A percentile compares a stretch with the other conserved stretches of the same genome.
Evolutionary conservation across 1,139 yeast species (phyloP).

Genomic region (Geotrichum restrictum): DNA sequence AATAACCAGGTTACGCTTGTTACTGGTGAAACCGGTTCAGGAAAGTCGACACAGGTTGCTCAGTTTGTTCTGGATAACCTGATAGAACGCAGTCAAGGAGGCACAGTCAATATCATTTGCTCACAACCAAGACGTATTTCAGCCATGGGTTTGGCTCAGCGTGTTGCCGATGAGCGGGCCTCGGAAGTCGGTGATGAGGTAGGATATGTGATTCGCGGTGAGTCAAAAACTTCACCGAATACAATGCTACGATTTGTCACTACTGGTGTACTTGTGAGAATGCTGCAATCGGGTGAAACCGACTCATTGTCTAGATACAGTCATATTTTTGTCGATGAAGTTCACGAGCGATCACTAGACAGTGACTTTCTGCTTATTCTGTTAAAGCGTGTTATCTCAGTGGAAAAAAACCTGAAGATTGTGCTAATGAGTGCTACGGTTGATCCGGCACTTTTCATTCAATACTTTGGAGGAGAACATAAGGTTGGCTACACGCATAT

Average conservation of each 20-base stretch:
- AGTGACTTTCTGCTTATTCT: constrained; percentile 80
- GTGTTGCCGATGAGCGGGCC: constrained; percentile 81
- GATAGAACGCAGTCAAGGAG: constrained; percentile 41
- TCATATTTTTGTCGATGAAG: constrained; percentile 86
- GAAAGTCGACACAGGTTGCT: constrained; percentile 88
- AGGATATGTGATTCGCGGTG: constrained; percentile 90
- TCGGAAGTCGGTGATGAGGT: constrained; percentile 68
- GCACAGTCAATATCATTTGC: constrained; percentile 62
- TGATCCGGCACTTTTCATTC: constrained; percentile 61
- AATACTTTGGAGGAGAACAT: constrained; percentile 49
- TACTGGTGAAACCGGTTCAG: constrained; percentile 97
- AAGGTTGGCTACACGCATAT: constrained; percentile 53
- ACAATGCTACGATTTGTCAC: constrained; percentile 85
- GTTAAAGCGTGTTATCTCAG: constrained; percentile 53
- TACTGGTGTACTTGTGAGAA: constrained; percentile 84
- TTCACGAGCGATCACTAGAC: constrained; percentile 90
- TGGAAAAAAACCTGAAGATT: constrained; percentile 51
- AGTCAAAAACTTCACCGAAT: constrained; percentile 55
- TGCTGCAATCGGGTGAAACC: constrained; percentile 54
- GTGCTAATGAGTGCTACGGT: constrained; percentile 95
- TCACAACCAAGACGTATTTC: constrained; percentile 96
- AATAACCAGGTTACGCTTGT: constrained; percentile 64
- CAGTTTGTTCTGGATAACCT: constrained; percentile 75
- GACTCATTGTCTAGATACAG: constrained; percentile 50
- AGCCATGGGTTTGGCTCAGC: constrained; percentile 88